Evolutionary conservation across 805 yeast genomes (phyloP).

Genomic region (Lipomyces chichibuensis): DNA sequence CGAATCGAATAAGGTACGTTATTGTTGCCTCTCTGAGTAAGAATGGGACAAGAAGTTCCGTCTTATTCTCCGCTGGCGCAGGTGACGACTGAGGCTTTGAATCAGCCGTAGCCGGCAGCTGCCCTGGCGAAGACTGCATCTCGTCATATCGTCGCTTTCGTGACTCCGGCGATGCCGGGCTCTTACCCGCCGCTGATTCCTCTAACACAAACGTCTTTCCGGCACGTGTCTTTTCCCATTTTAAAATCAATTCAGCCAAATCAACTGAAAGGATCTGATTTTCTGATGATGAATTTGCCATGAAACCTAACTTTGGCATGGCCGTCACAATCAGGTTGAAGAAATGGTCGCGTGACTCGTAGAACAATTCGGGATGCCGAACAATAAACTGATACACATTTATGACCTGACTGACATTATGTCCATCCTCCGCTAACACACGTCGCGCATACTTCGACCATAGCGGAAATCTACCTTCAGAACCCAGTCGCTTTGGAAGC

Average conservation of each 20-base stretch:
- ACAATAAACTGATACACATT: slow-evolving; percentile 88
- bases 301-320: slow-evolving; percentile 83
- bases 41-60: slow-evolving; percentile 52
- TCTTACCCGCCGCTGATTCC: slow-evolving; percentile 7
- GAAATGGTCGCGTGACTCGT: slow-evolving; percentile 83
- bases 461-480: slow-evolving; percentile 44
- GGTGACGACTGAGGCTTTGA: slow-evolving; percentile 14
- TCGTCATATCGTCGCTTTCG: slow-evolving; percentile 32
- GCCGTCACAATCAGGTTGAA: slow-evolving; percentile 86
- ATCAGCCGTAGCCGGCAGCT: slow-evolving; percentile 1
- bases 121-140: slow-evolving; percentile 23
- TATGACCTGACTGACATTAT: slow-evolving; percentile 80
- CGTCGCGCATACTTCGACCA: slow-evolving; percentile 97
- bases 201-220: slow-evolving; percentile 7
- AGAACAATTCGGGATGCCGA: slow-evolving; percentile 81
- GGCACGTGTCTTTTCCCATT: slow-evolving; percentile 65
- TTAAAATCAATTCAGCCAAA: slow-evolving; percentile 77
- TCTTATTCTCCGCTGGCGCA: slow-evolving; percentile 35
- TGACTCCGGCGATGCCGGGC: slow-evolving; percentile 22
- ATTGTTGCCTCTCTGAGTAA: slow-evolving; percentile 87
- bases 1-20: slow-evolving; percentile 82
- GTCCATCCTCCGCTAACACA: slow-evolving; percentile 86
- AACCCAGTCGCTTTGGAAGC: slow-evolving; percentile 33
- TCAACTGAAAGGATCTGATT: slow-evolving; percentile 87
- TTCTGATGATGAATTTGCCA: slow-evolving; percentile 67